These are phyloP conservation scores for Alternaria brassicae DNA, from an alignment of 2,329 filamentous ascomycete genomes.

Conservation along the genomic window DNA sequence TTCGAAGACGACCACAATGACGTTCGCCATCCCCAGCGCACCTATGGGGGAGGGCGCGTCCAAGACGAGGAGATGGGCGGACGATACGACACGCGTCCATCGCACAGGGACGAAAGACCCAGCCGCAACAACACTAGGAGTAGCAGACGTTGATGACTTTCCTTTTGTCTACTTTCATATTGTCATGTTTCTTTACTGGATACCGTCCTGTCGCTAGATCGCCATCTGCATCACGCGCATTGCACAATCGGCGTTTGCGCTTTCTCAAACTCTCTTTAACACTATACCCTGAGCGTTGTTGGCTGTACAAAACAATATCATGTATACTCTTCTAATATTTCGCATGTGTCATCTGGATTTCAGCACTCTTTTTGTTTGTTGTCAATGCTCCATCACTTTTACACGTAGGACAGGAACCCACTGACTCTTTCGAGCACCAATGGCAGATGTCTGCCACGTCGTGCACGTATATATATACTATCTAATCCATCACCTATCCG, in stretches of 20 bases:
- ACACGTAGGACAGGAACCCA: not conserved
- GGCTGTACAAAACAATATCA: conserved; percentile 9
- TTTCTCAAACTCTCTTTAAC: conserved; percentile 12
- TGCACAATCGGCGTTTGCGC: conserved; percentile 10
- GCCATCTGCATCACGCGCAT: not conserved
- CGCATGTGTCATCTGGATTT: not conserved
- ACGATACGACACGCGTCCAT: conserved; percentile 29
- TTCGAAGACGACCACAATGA: conserved; percentile 35
- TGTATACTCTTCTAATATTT: conserved; percentile 17
- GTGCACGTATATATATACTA: not conserved
- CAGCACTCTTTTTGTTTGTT: conserved; percentile 1
- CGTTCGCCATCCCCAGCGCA: conserved; percentile 38
- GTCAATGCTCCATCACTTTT: not conserved
- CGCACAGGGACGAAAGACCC: conserved; percentile 27
- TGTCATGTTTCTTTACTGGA: too few relatives aligned
- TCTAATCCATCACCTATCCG: not conserved
- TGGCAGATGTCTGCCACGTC: not conserved
- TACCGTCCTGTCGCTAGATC: not conserved
- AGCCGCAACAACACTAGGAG: conserved; percentile 34
- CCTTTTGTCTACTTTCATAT: conserved; percentile 11
- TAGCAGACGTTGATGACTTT: conserved; percentile 25
- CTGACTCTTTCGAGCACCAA: not conserved
- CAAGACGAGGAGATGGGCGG: conserved; percentile 45
- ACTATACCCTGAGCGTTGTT: conserved; percentile 16
- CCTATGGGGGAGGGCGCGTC: conserved; percentile 37